These are phyloP conservation scores for Amylostereum areolatum DNA, from an alignment of 1,284 basidiomycete genomes.

Conservation along the genomic window DNA sequence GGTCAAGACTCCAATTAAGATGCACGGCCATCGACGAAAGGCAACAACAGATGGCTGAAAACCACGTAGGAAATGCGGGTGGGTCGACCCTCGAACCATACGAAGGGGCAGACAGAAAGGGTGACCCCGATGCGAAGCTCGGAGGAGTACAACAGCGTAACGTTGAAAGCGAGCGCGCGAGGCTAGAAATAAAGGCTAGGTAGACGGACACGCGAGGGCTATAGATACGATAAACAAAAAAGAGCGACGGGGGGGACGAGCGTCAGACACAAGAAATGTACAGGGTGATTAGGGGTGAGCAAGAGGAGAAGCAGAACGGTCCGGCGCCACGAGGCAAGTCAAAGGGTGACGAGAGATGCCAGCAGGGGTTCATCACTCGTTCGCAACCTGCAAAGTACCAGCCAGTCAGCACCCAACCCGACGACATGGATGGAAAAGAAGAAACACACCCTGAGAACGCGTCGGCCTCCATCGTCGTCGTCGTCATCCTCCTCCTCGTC, in stretches of 20 bases:
- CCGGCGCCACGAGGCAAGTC: neutral
- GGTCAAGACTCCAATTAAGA: too few relatives aligned
- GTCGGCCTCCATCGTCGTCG: slow-evolving; percentile 24
- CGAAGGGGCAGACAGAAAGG: too few relatives aligned
- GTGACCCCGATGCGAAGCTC: too few relatives aligned
- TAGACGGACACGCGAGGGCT: neutral
- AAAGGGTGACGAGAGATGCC: too few relatives aligned
- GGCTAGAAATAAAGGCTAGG: neutral
- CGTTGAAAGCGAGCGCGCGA: too few relatives aligned
- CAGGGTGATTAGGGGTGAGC: neutral
- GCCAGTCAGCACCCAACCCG: slow-evolving; percentile 6
- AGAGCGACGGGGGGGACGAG: neutral
- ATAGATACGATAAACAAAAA: neutral
- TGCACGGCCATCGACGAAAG: too few relatives aligned
- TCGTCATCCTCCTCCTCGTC: slow-evolving; percentile 34
- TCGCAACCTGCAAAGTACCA: slow-evolving; percentile 27
- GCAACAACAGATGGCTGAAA: too few relatives aligned
- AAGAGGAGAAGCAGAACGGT: neutral
- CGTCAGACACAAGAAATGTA: neutral
- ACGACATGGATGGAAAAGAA: neutral
- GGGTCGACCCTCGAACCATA: too few relatives aligned
- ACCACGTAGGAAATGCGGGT: too few relatives aligned
- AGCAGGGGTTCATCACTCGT: slow-evolving; percentile 22
- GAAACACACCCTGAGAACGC: slow-evolving; percentile 39
- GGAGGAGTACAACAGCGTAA: too few relatives aligned